Percentiles rank a stretch among this genome's conserved stretches.
These are phyloP conservation scores for Pseudonitzschia multistriata DNA, from an alignment of 108 stramenopile species.

Conservation along the genomic window DNA sequence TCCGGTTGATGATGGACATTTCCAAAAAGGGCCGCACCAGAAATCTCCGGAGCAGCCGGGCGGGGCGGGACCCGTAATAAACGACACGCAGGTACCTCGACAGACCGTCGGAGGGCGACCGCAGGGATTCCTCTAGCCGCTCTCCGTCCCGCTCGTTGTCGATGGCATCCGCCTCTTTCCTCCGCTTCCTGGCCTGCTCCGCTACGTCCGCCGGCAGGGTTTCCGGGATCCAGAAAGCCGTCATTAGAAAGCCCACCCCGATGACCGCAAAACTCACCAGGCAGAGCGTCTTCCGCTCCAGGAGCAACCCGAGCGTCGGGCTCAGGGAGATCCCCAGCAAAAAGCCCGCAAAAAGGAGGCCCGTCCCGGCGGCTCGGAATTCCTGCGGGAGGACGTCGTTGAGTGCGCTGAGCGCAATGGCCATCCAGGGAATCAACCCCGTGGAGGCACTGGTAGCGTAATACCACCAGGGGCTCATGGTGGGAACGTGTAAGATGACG, in stretches of 20 bases:
- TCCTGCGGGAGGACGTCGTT: slow-evolving; percentile 74
- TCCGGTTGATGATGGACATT: slow-evolving; percentile 78
- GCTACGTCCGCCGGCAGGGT: slow-evolving; percentile 62
- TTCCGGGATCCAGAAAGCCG: slow-evolving; percentile 61
- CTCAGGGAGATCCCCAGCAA: slow-evolving; percentile 62
- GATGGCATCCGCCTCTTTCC: slow-evolving; percentile 10
- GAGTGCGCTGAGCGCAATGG: slow-evolving; percentile 64
- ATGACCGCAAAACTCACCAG: slow-evolving; percentile 47
- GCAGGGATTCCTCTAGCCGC: not conserved
- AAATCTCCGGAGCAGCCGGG: not conserved
- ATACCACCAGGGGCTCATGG: slow-evolving; percentile 64
- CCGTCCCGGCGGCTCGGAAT: slow-evolving; percentile 75
- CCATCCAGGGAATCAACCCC: slow-evolving; percentile 72
- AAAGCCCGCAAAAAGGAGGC: slow-evolving; percentile 72
- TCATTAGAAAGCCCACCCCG: slow-evolving; percentile 47
- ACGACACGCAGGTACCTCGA: not conserved
- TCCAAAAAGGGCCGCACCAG: slow-evolving; percentile 56
- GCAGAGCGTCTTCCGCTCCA: slow-evolving; percentile 58
- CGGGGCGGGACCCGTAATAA: not conserved
- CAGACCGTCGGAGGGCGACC: not conserved
- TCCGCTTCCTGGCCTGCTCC: slow-evolving; percentile 32
- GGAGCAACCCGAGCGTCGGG: slow-evolving; percentile 57
- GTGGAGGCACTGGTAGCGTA: slow-evolving; percentile 45
- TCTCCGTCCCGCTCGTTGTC: not conserved
- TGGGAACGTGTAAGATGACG: slow-evolving; percentile 51